phyloP scores from a whole-genome alignment of 2,329 filamentous ascomycete genomes.

The Aspergillus viridinutans region DNA sequence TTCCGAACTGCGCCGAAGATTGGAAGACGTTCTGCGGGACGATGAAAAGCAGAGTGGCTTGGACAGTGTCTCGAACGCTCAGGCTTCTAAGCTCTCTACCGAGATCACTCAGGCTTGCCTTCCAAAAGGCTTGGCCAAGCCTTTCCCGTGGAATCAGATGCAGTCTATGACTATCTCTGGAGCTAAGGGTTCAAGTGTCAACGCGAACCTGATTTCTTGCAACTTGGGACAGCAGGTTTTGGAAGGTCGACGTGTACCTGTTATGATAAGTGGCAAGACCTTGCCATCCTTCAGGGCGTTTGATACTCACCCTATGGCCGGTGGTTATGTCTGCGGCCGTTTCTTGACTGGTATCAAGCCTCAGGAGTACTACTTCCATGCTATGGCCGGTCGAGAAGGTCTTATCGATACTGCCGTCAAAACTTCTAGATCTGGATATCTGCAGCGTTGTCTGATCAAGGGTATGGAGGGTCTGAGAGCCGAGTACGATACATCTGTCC shows the following conservation, averaged over 20 bases:
- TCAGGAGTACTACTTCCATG: constrained; percentile 98
- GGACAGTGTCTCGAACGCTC: constrained; percentile 79
- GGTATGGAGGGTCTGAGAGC: constrained; percentile 94
- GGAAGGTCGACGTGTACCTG: constrained; percentile 87
- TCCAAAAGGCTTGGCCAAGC: constrained; percentile 77
- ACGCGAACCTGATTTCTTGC: constrained; percentile 95
- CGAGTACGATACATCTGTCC: constrained; percentile 88
- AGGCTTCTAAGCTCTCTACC: constrained; percentile 67
- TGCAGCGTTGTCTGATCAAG: constrained; percentile 96
- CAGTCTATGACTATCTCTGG: constrained; percentile 97
- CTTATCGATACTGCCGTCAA: constrained; percentile 98
- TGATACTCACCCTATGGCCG: constrained; percentile 82
- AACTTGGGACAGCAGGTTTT: constrained; percentile 95
- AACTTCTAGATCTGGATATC: constrained; percentile 91
- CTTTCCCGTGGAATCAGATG: constrained; percentile 97
- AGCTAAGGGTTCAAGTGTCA: constrained; percentile 88
- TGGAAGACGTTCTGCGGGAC: constrained; percentile 88
- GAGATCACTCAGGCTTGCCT: constrained; percentile 74
- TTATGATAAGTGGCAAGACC: constrained; percentile 98
- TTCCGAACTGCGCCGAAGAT: constrained; percentile 66
- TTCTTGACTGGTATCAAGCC: constrained; percentile 97
- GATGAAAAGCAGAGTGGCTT: constrained; percentile 85
- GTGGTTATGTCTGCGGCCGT: constrained; percentile 89
- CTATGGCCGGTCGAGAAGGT: constrained; percentile 98
- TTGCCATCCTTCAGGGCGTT: constrained; percentile 90